Conservation (phyloP, 1,284 basidiomycete genomes). For the Sanghuangporus weigelae region DNA sequence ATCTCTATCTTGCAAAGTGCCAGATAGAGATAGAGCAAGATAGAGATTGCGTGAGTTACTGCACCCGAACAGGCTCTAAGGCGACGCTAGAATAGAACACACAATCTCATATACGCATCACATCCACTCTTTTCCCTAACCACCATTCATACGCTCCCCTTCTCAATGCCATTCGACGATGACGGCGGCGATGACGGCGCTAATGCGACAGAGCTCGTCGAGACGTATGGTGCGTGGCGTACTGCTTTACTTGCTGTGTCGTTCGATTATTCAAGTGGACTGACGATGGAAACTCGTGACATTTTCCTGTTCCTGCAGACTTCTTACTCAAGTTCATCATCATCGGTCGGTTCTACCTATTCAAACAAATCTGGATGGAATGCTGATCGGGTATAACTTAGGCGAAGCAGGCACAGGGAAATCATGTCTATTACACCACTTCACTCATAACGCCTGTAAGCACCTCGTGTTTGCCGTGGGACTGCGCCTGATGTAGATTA, state of each 20-base stretch:
- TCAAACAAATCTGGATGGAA: conserved; percentile 13
- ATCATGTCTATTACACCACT: conserved; percentile 93
- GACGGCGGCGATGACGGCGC: conserved; percentile 58
- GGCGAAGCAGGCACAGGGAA: conserved; percentile 97
- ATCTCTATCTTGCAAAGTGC: too few species aligned
- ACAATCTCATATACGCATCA: neutral
- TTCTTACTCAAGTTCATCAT: conserved; percentile 98
- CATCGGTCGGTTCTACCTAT: conserved; percentile 57
- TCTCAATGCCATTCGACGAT: conserved; percentile 32
- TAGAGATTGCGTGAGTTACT: too few species aligned
- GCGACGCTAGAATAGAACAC: neutral
- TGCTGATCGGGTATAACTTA: conserved; percentile 28
- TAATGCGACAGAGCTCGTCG: conserved; percentile 84
- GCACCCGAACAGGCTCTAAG: too few species aligned
- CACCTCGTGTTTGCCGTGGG: conserved; percentile 18
- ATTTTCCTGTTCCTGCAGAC: conserved; percentile 50
- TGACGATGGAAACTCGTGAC: neutral
- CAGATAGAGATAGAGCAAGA: too few species aligned
- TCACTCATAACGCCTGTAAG: conserved; percentile 91
- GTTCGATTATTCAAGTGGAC: neutral
- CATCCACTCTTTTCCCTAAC: conserved; percentile 7
- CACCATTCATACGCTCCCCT: neutral
- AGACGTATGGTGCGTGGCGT: conserved; percentile 75
- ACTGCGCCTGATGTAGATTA: conserved; percentile 12
- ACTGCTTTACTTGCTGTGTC: neutral